Percentiles rank a stretch among this genome's conserved stretches.
Evolutionary conservation across 805 yeast species (phyloP).

Genomic region (Yarrowia sp.): DNA sequence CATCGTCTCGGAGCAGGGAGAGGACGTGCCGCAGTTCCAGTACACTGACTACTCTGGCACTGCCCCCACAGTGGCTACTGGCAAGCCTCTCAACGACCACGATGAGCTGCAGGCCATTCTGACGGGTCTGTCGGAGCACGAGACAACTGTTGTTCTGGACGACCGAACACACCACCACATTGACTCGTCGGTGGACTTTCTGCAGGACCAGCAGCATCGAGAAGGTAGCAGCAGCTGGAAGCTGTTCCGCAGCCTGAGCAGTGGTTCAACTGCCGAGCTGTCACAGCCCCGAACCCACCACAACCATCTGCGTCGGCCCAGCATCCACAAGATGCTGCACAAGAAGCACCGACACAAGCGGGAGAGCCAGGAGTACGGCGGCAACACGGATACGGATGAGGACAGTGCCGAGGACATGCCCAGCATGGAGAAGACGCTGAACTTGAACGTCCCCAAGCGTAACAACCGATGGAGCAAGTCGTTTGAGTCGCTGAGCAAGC

Average conservation of each 20-base stretch:
- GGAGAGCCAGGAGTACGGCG: constrained; percentile 9
- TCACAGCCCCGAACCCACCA: background rate
- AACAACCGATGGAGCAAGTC: constrained; percentile 20
- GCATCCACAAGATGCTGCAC: constrained; percentile 17
- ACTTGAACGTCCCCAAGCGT: constrained; percentile 4
- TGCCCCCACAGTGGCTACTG: constrained; percentile 3
- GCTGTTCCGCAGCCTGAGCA: constrained; percentile 18
- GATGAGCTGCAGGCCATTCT: constrained; percentile 39
- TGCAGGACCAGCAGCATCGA: constrained; percentile 37
- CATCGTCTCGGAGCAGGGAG: constrained; percentile 2
- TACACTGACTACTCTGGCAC: background rate
- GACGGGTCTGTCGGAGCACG: constrained; percentile 39
- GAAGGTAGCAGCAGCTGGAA: constrained; percentile 28
- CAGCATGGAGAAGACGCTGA: background rate
- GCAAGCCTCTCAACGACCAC: constrained; percentile 30
- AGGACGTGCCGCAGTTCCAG: constrained; percentile 8
- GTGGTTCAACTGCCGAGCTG: background rate
- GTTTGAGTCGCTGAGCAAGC: background rate
- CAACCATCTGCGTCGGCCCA: background rate
- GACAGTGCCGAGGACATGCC: constrained; percentile 4
- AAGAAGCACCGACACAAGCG: constrained; percentile 7
- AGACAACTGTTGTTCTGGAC: constrained; percentile 39
- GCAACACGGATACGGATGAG: background rate
- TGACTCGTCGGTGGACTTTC: constrained; percentile 41
- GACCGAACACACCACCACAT: constrained; percentile 35